Evolutionary conservation across 768 basidiomycete genomes (phyloP).

Genomic region (Tricholoma hemisulphureum): DNA sequence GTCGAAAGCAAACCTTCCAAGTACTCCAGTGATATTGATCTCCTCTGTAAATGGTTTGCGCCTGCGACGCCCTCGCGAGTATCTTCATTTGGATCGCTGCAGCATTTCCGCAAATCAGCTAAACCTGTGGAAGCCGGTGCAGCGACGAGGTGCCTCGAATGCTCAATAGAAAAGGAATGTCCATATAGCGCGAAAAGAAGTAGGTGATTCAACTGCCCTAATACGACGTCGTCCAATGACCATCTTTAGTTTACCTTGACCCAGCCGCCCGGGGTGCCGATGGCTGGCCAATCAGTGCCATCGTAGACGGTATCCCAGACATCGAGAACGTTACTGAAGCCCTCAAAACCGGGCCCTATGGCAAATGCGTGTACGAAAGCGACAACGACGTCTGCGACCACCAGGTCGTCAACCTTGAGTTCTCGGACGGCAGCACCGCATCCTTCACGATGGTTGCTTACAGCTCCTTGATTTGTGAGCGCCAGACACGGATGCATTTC

Average conservation of each 20-base stretch:
- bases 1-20: constrained; percentile 4
- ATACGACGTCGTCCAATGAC: constrained; percentile 2
- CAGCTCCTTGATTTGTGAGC: constrained; percentile 73
- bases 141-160: constrained; percentile 75
- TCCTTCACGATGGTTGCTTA: constrained; percentile 91
- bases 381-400: constrained; percentile 88
- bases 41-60: constrained; percentile 74
- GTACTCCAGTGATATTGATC: constrained; percentile 71
- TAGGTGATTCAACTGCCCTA: constrained; percentile 29
- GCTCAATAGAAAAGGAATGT: constrained; percentile 68
- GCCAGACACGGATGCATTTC: constrained; percentile 84
- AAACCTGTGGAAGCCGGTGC: constrained; percentile 71
- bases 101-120: constrained; percentile 71
- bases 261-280: constrained; percentile 54
- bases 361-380: constrained; percentile 81
- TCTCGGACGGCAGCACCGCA: constrained; percentile 74
- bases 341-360: constrained; percentile 69
- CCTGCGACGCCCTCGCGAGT: constrained; percentile 65
- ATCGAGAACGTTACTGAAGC: constrained; percentile 82
- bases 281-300: constrained; percentile 63
- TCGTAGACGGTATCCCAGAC: constrained; percentile 82
- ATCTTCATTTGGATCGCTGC: constrained; percentile 84
- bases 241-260: constrained; percentile 72
- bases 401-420: constrained; percentile 89
- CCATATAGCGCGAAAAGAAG: constrained; percentile 87